Evolutionary conservation across 2,329 filamentous ascomycete species (phyloP), one percentile per base, ranked within the genome.

Genomic region (Sarocladium oryzae): DNA sequence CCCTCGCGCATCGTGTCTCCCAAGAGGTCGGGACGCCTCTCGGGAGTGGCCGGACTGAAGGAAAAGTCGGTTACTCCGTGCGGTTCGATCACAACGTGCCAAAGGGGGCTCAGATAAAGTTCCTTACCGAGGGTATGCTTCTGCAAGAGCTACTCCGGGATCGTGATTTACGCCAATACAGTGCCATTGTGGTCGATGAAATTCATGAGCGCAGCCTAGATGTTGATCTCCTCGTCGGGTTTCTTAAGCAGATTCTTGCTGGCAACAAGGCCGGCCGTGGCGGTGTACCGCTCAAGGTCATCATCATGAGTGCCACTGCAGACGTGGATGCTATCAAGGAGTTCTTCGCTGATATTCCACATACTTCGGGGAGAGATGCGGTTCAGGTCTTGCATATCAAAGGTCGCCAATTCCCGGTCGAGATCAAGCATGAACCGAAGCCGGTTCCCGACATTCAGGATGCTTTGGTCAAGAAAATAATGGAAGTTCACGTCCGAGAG

Each of bases 231-330:
- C 76, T 96, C 9, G 75, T 95, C 23, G 93, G 93, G 0, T 97
- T 99, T 57, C 65, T 99, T 55, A 88, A 88, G 62, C 85, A 87
- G 54, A 79, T 97, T 43, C 71, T 93, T 1, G 72, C 75, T 1
- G 74, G 78, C 2, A 75, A 83, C 51, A 78, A 80, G 33, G 74
- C 79, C 40, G 83, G 83, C 6, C 81, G 86, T 4, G 83, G 85
- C 7, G 87, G 86, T 4, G 72, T 86, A 26, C 84, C 87, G 1
- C 71, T 99, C 52, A 97, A 96, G 66, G 83, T 97, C 3, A 81
- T 96, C 30, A 81, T 97, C 63, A 99, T 99, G 93, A 96, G 91
- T 76, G 93, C 93, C 48, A 99, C 93, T 6, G 89, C 90, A 33
- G 89, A 97, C 65, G 84, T 96, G 53, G 85, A 92, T 54, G 82